Percentiles rank a stretch among this genome's conserved stretches.
These are phyloP conservation scores for Acarospora socialis DNA, from an alignment of 2,329 filamentous ascomycete species.

Conservation along the genomic window DNA sequence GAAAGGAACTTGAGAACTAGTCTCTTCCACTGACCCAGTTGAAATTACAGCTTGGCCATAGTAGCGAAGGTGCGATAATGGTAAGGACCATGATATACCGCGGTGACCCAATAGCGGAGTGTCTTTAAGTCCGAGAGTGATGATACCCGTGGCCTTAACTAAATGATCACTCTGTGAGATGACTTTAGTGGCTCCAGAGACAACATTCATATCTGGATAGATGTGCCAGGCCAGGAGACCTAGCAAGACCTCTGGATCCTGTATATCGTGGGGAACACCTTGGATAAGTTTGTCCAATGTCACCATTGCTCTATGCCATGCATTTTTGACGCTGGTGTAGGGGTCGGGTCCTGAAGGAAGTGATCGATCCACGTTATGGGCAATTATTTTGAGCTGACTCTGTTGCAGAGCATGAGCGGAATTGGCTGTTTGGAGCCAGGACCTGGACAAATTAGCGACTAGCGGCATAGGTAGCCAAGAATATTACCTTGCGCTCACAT, in stretches of 20 bases:
- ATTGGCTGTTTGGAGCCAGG: no score
- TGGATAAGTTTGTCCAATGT: constrained; percentile 14
- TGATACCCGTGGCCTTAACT: not conserved
- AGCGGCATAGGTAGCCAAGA: no score
- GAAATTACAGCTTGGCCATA: no score
- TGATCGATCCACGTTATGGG: no score
- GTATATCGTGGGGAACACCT: constrained; percentile 13
- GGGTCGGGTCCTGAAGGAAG: no score
- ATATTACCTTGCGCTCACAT: no score
- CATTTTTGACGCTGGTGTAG: constrained; percentile 15
- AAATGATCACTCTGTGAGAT: constrained; percentile 1
- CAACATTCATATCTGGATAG: constrained; percentile 4
- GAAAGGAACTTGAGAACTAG: no score
- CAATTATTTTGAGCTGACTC: no score
- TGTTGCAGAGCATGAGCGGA: no score
- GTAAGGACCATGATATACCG: constrained; percentile 7
- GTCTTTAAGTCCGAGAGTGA: constrained; percentile 3
- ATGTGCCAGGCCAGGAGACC: constrained; percentile 8
- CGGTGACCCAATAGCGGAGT: not conserved
- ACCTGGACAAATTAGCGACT: no score
- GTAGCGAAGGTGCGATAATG: constrained; percentile 2
- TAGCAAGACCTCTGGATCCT: constrained; percentile 1
- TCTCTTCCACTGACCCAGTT: no score
- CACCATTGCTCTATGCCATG: constrained; percentile 16
- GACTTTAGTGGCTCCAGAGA: not conserved